Evolutionary conservation across 768 basidiomycete species (phyloP), one percentile per base, ranked within the genome.

Genomic region (Psilocybe azurescens): DNA sequence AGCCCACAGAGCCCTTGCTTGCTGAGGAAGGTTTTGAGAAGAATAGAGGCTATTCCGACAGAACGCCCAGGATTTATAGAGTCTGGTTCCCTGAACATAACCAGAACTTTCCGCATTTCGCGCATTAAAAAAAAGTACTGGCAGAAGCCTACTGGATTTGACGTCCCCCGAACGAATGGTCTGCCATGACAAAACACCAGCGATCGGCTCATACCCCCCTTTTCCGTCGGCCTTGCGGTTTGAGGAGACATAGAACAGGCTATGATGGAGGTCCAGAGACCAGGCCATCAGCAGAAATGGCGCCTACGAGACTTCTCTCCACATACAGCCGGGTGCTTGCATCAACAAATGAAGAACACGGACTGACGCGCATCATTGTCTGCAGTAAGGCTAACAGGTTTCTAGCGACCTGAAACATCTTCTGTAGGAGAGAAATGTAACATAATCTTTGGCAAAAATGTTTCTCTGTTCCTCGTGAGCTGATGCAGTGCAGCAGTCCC

Each of bases 191-290:
- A 44, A 11, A 44, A 33, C 30, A n/a, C 30, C 33, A 38, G 52
- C 32, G 52, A 53, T 53, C 32, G 29, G n/a, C 30, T n/a, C 52
- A 38, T 32, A 53, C 36, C 5, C 52, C 20, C 52, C 32, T 13
- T 52, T 30, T 18, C 30, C 33, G 52, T 53, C 52, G 52, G 52
- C 52, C 52, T 53, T 53, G 52, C 16, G 52, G 52, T 33, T 36
- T 53, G 52, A 53, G 52, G 33, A 38, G 5, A 53, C 30, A 9
- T 53, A 18, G 16, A 28, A 32, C 50, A 52, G 50, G 50, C 11
- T n/a, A 53, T 33, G 11, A n/a, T 14, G 33, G 52, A 36, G 32
- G 33, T 53, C 52, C 32, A 33, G 32, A 11, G 30, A n/a, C 33
- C 32, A 4, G 30, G n/a, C 14, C 52, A 38, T 53, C 52, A 53